Percentiles rank a stretch among this genome's conserved stretches.
These are phyloP conservation scores for Epichloe uncinata DNA, from an alignment of 2,329 filamentous ascomycete species.

Conservation along the genomic window DNA sequence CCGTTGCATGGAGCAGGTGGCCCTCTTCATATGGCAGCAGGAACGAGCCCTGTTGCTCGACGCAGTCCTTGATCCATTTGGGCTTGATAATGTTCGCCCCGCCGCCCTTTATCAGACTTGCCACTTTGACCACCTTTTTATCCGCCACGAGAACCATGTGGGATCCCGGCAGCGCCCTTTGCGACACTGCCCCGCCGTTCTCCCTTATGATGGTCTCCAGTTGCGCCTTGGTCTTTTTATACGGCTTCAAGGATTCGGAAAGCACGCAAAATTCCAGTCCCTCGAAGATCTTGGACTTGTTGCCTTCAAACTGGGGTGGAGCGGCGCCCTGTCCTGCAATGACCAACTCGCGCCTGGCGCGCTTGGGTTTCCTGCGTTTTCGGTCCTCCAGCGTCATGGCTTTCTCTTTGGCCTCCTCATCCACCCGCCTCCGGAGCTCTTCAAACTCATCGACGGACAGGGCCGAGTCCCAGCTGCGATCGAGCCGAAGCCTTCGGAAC, in stretches of 20 bases:
- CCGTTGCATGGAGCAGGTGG: constrained; percentile 61
- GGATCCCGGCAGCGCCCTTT: constrained; percentile 50
- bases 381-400: constrained; percentile 65
- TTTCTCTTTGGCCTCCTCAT: constrained; percentile 60
- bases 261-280: constrained; percentile 73
- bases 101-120: constrained; percentile 63
- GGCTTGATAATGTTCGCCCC: constrained; percentile 62
- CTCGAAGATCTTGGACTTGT: constrained; percentile 54
- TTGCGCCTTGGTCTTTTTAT: constrained; percentile 63
- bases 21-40: constrained; percentile 47
- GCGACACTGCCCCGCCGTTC: constrained; percentile 68
- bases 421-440: constrained; percentile 52
- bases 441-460: constrained; percentile 68
- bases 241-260: constrained; percentile 56
- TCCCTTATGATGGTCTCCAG: constrained; percentile 72
- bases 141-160: constrained; percentile 66
- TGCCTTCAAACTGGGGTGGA: constrained; percentile 34
- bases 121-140: constrained; percentile 67
- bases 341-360: constrained; percentile 53
- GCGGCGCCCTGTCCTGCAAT: constrained; percentile 47
- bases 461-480: constrained; percentile 72
- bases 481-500: constrained; percentile 68
- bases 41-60: constrained; percentile 43
- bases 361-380: constrained; percentile 38
- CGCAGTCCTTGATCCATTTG: constrained; percentile 72